Percentiles rank a stretch among this genome's conserved stretches.
These are phyloP conservation scores for Camellia granthamiana DNA, from an alignment of 148 eudicot genomes.

Conservation along the genomic window DNA sequence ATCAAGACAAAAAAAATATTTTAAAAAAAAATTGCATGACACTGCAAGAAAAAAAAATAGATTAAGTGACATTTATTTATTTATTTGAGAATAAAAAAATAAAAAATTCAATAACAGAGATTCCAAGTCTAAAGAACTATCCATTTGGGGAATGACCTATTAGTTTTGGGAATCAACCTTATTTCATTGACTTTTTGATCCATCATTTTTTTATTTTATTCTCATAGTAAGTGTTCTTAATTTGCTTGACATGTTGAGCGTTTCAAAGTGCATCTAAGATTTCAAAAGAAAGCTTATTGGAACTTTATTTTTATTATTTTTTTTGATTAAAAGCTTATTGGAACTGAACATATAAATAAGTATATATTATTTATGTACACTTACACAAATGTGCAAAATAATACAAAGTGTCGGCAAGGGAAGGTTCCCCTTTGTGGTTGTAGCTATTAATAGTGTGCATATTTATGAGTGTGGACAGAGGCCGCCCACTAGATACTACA, in stretches of 20 bases:
- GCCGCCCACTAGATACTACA: neutral
- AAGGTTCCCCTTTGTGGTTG: constrained; percentile 2
- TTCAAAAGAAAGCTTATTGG: neutral
- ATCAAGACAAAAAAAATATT: no score
- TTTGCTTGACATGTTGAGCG: constrained; percentile 16
- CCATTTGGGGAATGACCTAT: neutral
- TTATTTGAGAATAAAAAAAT: no score
- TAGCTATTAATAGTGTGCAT: neutral
- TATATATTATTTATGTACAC: neutral
- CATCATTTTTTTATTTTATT: neutral
- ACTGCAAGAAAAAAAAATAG: no score
- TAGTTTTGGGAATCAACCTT: neutral
- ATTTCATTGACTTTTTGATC: neutral
- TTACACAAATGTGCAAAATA: no score
- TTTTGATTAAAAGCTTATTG: neutral
- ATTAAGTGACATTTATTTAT: no score
- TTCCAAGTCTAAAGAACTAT: neutral
- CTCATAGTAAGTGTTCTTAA: neutral
- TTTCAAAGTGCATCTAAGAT: neutral
- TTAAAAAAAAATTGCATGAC: no score
- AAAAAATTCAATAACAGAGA: no score
- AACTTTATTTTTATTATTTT: neutral
- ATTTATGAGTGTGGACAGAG: neutral
- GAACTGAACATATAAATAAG: neutral
- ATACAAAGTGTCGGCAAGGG: constrained; percentile 6